Percentiles rank a stretch among this genome's conserved stretches.
Conservation (phyloP, 768 basidiomycete genomes). For the Kwoniella sp. region DNA sequence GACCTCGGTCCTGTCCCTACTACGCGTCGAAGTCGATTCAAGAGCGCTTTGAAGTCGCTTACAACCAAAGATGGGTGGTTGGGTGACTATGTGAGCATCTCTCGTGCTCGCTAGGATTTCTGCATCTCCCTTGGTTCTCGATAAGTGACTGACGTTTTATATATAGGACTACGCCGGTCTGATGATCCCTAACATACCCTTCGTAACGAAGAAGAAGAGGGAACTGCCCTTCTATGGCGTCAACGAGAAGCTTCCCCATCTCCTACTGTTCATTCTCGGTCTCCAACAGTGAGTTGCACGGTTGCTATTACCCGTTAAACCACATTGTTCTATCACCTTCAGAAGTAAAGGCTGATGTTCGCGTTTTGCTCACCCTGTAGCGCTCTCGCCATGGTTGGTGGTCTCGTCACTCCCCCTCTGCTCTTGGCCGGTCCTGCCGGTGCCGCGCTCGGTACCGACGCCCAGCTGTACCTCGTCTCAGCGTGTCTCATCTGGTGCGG, state of each 20-base stretch:
- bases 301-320: no score
- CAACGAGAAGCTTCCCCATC: slow-evolving; percentile 29
- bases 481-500: slow-evolving; percentile 38
- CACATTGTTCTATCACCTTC: no score
- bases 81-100: slow-evolving; percentile 33
- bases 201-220: slow-evolving; percentile 21
- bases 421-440: slow-evolving; percentile 33
- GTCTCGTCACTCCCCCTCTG: slow-evolving; percentile 32
- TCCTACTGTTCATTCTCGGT: slow-evolving; percentile 35
- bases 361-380: slow-evolving; percentile 5
- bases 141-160: no score
- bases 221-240: slow-evolving; percentile 39
- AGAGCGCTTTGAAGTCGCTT: slow-evolving; percentile 15
- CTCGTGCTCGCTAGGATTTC: neutral
- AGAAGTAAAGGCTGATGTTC: neutral
- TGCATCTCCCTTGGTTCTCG: no score
- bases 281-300: slow-evolving; percentile 33
- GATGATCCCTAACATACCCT: slow-evolving; percentile 39
- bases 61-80: slow-evolving; percentile 31
- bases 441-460: slow-evolving; percentile 29
- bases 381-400: slow-evolving; percentile 39
- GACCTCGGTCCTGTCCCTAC: slow-evolving; percentile 25
- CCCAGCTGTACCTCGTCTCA: slow-evolving; percentile 36
- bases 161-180: slow-evolving; percentile 28
- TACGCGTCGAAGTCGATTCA: slow-evolving; percentile 18